Percentiles rank a stretch among this genome's conserved stretches.
These are phyloP conservation scores for Trichoderma asperelloides DNA, from an alignment of 495 filamentous ascomycete genomes.

Conservation along the genomic window DNA sequence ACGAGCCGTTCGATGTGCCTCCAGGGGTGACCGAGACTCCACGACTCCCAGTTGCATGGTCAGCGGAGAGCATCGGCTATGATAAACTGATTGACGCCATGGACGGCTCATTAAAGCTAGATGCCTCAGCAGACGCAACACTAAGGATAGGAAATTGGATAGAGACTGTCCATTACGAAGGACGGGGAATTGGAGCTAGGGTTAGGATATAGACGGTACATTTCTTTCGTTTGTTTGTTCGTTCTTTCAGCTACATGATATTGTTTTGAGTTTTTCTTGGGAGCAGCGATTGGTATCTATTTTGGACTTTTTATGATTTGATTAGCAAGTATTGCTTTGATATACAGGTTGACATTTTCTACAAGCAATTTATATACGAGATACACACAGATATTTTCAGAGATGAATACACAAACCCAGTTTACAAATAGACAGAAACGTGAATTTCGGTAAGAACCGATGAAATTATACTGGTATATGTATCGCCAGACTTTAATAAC, in stretches of 20 bases:
- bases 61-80: conserved; percentile 69
- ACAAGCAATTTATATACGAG: neutral
- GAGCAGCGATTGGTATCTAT: neutral
- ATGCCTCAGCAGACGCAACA: conserved; percentile 64
- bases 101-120: conserved; percentile 69
- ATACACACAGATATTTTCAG: neutral
- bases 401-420: neutral
- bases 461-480: too few relatives aligned
- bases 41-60: conserved; percentile 71
- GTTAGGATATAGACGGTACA: conserved; percentile 45
- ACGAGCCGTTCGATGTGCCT: conserved; percentile 64
- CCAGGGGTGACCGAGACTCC: conserved; percentile 65
- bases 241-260: neutral
- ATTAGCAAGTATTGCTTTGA: neutral
- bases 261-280: neutral
- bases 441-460: too few relatives aligned
- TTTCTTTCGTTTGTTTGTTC: neutral
- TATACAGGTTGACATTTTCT: neutral
- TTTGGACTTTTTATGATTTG: neutral
- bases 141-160: conserved; percentile 64
- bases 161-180: conserved; percentile 59
- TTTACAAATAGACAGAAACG: neutral
- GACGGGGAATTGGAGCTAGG: conserved; percentile 65
- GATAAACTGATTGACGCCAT: conserved; percentile 72
- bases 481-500: neutral